Evolutionary conservation across 2,329 filamentous ascomycete species (phyloP), one percentile per base, ranked within the genome.

Genomic region (Phaeosphaeria sp.): DNA sequence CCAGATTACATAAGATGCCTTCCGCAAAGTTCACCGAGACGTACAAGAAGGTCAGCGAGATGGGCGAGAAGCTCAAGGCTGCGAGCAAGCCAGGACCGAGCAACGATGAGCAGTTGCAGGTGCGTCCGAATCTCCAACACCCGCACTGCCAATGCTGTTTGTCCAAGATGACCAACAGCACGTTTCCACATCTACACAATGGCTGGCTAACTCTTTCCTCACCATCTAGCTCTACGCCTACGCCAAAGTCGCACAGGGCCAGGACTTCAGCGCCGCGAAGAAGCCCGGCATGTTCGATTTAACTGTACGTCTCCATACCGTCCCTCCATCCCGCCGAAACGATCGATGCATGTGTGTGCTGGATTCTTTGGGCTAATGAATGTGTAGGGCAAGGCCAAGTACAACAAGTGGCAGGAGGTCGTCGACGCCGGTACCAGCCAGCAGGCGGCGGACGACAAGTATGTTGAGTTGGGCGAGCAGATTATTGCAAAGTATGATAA

Each of bases 381-480:
- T n/a, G 20, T 18, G 47, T 69, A 92, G 90, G 87, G 83, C 80
- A 96, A 95, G 82, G 87, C 87, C 71, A 96, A 96, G 85, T 86
- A 89, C 81, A 85, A 83, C 70, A 87, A 89, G 54, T 97, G 92
- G 92, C 81, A 92, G 79, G 84, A 88, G 73, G 72, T 88, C 62
- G 85, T 87, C 71, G 85, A 93, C 60, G 84, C 88, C 59, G 86
- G 84, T 50, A 75, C 87, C 66, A 86, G 84, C 9, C 72, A 85
- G 60, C 84, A 89, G 63, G 78, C 88, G 64, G 93, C 93, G 20
- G 90, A 96, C 85, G 83, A 87, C 76, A 81, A 85, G 73, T 97
- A 97, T 80, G 85, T 96, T 70, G 82, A 83, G 67, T 81, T 89
- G 60, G 87, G 95, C 64, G 87, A 92, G 78, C 77, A 82, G 71